A percentile compares a stretch with the other conserved stretches of the same genome.
phyloP scores from a whole-genome alignment of 1,284 basidiomycete species.

The Tranzscheliella williamsii region DNA sequence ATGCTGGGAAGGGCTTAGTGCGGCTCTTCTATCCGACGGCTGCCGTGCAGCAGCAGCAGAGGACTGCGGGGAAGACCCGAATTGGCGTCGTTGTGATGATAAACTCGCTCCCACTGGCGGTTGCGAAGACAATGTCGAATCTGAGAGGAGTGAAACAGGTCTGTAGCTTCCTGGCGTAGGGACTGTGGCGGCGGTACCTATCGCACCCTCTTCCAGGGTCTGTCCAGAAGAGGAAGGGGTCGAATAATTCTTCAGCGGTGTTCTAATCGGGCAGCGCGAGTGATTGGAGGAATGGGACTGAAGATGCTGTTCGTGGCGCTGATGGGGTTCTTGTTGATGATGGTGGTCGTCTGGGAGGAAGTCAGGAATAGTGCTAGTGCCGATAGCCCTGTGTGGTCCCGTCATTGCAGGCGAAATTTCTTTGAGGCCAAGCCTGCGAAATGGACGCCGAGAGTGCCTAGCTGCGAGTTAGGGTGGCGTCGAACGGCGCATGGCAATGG shows the following conservation, averaged over 20 bases:
- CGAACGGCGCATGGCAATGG: too few relatives aligned
- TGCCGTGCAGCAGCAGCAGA: neutral
- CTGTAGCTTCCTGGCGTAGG: neutral
- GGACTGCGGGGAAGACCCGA: neutral
- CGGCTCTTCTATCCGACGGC: neutral
- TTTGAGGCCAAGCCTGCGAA: too few relatives aligned
- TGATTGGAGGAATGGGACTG: constrained; percentile 1
- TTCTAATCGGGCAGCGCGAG: neutral
- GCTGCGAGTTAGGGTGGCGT: too few relatives aligned
- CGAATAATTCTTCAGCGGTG: neutral
- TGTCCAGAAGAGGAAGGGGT: constrained; percentile 16
- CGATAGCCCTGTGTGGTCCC: too few relatives aligned
- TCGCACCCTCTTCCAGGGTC: constrained; percentile 6
- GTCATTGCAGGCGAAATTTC: too few relatives aligned
- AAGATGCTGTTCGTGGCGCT: neutral
- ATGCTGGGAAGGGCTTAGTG: neutral
- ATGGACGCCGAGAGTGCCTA: too few relatives aligned
- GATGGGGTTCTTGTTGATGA: too few relatives aligned
- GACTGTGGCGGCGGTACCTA: neutral
- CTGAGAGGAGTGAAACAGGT: neutral
- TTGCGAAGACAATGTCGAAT: neutral
- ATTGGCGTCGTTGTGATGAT: neutral
- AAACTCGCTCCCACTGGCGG: neutral
- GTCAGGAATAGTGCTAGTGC: too few relatives aligned
- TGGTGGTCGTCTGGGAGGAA: too few relatives aligned